Evolutionary conservation across 805 yeast species (phyloP).

Genomic region (Saturnispora zaruensis): DNA sequence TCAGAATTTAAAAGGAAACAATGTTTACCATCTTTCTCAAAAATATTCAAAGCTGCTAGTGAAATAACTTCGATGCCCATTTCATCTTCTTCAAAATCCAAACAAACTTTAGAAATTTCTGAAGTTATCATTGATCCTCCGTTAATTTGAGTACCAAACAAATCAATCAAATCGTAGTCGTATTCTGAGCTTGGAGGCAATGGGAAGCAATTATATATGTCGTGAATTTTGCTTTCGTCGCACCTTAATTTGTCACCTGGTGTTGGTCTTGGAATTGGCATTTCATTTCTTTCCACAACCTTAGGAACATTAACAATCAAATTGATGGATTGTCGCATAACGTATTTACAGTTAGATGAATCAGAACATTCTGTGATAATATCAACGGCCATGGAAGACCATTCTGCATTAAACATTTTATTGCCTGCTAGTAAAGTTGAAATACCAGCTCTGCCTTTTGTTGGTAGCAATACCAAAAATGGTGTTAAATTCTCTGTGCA

Average conservation of each 20-base stretch:
- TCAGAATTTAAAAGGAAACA: constrained; percentile 22
- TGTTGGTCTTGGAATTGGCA: constrained; percentile 75
- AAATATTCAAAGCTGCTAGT: background rate
- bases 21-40: constrained; percentile 7
- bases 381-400: constrained; percentile 93
- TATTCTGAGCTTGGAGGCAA: constrained; percentile 40
- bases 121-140: constrained; percentile 58
- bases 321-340: constrained; percentile 59
- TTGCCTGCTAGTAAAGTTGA: constrained; percentile 84
- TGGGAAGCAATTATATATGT: constrained; percentile 74
- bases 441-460: constrained; percentile 85
- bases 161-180: constrained; percentile 45
- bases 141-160: constrained; percentile 61
- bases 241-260: constrained; percentile 67
- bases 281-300: constrained; percentile 50
- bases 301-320: constrained; percentile 65
- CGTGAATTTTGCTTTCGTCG: constrained; percentile 51
- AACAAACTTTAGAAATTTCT: constrained; percentile 35
- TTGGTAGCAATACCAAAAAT: constrained; percentile 78
- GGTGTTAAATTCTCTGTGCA: constrained; percentile 97
- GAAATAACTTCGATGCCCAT: constrained; percentile 35
- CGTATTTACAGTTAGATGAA: constrained; percentile 35
- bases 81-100: constrained; percentile 30
- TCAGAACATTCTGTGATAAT: constrained; percentile 46
- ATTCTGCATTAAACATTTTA: constrained; percentile 77